phyloP scores from a whole-genome alignment of 352 stramenopile genomes.

The Pythium myriotylum region DNA sequence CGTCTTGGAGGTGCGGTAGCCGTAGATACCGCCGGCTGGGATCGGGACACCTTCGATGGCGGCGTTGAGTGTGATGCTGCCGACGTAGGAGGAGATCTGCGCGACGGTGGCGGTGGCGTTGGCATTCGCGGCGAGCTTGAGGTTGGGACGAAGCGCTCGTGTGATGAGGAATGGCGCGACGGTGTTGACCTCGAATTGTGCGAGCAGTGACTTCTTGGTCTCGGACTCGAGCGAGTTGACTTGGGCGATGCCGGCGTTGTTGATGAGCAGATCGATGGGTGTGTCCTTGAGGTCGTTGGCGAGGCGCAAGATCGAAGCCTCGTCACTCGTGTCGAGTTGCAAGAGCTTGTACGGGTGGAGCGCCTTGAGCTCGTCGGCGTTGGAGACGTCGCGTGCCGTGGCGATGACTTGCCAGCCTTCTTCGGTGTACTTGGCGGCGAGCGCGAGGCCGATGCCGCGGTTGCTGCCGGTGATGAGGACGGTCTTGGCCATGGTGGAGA shows the following conservation, averaged over 20 bases:
- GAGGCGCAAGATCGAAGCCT: conserved; percentile 35
- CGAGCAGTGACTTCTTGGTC: conserved; percentile 42
- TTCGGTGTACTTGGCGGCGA: conserved; percentile 23
- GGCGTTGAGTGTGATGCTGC: conserved; percentile 45
- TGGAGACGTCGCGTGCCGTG: conserved; percentile 12
- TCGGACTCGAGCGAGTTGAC: conserved; percentile 19
- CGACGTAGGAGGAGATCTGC: conserved; percentile 42
- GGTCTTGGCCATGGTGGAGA: conserved; percentile 15
- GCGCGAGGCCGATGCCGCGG: conserved; percentile 33
- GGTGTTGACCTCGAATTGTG: conserved; percentile 60
- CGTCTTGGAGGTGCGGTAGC: conserved; percentile 59
- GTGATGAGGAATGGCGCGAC: conserved; percentile 60
- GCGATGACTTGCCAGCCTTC: conserved; percentile 25
- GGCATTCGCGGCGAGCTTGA: conserved; percentile 20
- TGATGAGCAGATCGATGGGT: conserved; percentile 54
- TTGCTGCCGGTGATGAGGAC: conserved; percentile 33
- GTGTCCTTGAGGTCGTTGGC: conserved; percentile 35
- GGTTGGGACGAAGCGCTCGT: conserved; percentile 38
- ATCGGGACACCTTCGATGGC: not conserved
- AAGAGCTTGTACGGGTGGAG: conserved; percentile 38
- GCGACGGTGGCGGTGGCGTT: conserved; percentile 30
- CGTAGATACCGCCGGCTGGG: not conserved
- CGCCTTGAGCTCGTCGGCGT: conserved; percentile 4
- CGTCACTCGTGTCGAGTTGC: conserved; percentile 38
- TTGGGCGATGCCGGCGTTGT: conserved; percentile 52